Percentiles rank a stretch among this genome's conserved stretches.
phyloP scores from a whole-genome alignment of 148 eudicot genomes.

The Pouteria glomerata region DNA sequence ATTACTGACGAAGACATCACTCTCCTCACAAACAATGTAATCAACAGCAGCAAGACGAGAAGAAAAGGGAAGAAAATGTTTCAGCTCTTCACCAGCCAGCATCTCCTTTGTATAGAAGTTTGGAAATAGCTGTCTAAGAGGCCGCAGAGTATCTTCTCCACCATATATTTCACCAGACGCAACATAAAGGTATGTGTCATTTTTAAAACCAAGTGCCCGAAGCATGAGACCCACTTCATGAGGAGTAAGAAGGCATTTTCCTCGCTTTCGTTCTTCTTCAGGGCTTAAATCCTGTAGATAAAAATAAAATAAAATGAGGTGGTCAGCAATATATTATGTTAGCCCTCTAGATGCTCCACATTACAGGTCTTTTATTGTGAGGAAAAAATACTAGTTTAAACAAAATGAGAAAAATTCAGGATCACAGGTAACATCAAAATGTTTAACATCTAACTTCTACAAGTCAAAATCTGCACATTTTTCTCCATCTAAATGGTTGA shows the following conservation, averaged over 20 bases:
- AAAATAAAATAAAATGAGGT: neutral
- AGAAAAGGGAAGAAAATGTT: conserved; percentile 58
- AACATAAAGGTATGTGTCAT: conserved; percentile 69
- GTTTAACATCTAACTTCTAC: neutral
- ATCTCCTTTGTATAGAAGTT: conserved; percentile 77
- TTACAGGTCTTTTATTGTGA: neutral
- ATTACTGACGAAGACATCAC: conserved; percentile 83
- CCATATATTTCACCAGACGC: conserved; percentile 91
- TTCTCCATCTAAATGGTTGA: neutral
- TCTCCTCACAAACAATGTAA: conserved; percentile 80
- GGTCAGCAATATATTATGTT: neutral
- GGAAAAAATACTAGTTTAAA: neutral
- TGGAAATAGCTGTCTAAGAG: conserved; percentile 73
- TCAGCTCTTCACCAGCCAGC: conserved; percentile 57
- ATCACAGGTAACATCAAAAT: neutral
- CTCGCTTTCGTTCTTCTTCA: conserved; percentile 64
- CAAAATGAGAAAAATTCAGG: neutral
- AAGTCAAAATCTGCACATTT: neutral
- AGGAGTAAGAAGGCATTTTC: conserved; percentile 87
- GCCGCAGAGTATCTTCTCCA: conserved; percentile 71
- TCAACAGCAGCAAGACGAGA: conserved; percentile 92
- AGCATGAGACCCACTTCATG: conserved; percentile 83
- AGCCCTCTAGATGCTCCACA: neutral
- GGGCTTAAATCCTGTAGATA: conserved; percentile 56
- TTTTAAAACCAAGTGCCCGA: conserved; percentile 73